A percentile compares a stretch with the other conserved stretches of the same genome.
phyloP scores from a whole-genome alignment of 768 basidiomycete species.

The Phanerochaete sordida region DNA sequence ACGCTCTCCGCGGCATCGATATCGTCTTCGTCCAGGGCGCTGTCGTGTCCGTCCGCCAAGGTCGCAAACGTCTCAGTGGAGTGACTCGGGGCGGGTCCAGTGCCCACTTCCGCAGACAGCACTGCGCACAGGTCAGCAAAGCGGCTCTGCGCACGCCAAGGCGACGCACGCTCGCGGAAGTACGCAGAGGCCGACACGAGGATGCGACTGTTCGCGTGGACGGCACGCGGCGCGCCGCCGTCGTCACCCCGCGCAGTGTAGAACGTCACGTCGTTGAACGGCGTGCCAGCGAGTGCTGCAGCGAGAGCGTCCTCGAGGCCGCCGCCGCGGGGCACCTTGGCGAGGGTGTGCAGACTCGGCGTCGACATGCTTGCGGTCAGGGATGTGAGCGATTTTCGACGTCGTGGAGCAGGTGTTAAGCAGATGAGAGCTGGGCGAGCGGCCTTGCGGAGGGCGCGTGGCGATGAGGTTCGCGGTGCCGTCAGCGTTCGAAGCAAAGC shows the following conservation, averaged over 20 bases:
- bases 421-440: too few species aligned
- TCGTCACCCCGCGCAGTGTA: background rate
- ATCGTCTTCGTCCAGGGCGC: slow-evolving; percentile 6
- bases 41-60: slow-evolving; percentile 4
- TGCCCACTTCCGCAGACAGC: background rate
- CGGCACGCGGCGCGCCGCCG: background rate
- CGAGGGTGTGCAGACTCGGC: background rate
- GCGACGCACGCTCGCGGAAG: background rate
- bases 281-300: background rate
- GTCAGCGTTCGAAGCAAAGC: too few species aligned
- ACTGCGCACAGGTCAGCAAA: background rate
- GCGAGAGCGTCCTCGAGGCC: background rate
- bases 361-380: background rate
- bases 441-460: too few species aligned
- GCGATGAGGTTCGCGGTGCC: too few species aligned
- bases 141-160: background rate
- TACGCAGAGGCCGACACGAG: background rate
- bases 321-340: background rate
- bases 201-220: background rate
- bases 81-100: background rate
- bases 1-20: too few species aligned
- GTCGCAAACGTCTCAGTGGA: background rate
- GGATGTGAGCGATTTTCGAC: too few species aligned
- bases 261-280: background rate
- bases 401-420: too few species aligned